phyloP scores from a whole-genome alignment of 208 protist genomes.

The Trypanosoma brucei region DNA sequence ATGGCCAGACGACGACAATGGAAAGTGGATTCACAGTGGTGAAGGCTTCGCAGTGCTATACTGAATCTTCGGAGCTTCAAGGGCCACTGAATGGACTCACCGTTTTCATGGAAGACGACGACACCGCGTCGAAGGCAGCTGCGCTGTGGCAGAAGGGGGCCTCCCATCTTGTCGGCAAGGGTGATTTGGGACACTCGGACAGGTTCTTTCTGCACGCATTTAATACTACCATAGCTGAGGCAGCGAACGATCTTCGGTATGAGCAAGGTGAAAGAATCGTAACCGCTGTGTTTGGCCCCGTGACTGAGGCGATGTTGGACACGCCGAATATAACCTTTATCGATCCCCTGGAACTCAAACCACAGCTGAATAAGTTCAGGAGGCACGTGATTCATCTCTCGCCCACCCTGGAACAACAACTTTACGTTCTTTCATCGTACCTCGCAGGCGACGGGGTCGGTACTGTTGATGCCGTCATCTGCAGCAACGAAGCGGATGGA shows the following conservation, averaged over 20 bases:
- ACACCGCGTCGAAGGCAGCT: neutral
- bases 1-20: neutral
- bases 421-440: conserved; percentile 18
- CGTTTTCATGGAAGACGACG: neutral
- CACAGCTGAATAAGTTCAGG: conserved; percentile 4
- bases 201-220: neutral
- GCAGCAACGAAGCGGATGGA: neutral
- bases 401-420: conserved; percentile 24
- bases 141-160: neutral
- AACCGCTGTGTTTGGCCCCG: conserved; percentile 5
- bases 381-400: conserved; percentile 12
- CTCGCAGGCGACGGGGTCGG: neutral
- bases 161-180: neutral
- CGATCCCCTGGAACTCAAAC: conserved; percentile 5
- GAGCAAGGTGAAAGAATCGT: neutral
- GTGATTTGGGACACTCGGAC: neutral
- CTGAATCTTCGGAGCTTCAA: neutral
- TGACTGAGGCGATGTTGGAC: conserved; percentile 5
- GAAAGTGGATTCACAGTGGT: neutral
- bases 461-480: conserved; percentile 3
- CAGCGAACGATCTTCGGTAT: neutral
- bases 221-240: neutral
- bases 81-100: neutral
- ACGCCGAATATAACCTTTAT: conserved; percentile 6
- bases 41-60: neutral